phyloP scores from a whole-genome alignment of 208 protist genomes.

The Wallacemonas sp. region DNA sequence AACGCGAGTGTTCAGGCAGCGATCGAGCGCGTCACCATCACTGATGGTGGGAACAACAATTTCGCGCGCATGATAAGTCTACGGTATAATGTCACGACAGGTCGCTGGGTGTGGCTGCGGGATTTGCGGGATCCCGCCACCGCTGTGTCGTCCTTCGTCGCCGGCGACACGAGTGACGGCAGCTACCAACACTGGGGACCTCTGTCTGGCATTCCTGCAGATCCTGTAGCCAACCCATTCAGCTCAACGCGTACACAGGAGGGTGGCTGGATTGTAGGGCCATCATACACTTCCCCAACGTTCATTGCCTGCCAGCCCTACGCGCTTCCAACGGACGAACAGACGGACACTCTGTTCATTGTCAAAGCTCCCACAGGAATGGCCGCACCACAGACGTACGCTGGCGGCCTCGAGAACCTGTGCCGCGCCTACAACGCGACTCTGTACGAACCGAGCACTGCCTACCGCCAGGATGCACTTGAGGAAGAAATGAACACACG shows the following conservation, averaged over 20 bases:
- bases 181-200: constrained; percentile 5
- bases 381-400: neutral
- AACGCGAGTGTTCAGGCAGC: constrained; percentile 12
- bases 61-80: neutral
- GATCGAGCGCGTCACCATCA: neutral
- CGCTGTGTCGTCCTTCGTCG: constrained; percentile 2
- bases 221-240: neutral
- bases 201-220: neutral
- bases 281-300: neutral
- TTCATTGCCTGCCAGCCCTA: neutral
- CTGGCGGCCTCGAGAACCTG: neutral
- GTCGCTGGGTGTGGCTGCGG: neutral
- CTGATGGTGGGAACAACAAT: neutral
- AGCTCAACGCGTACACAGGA: neutral
- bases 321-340: neutral
- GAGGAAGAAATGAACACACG: neutral
- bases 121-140: neutral
- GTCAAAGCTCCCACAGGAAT: neutral
- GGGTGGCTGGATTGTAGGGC: neutral
- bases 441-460: neutral
- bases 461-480: neutral
- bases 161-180: constrained; percentile 7
- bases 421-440: neutral
- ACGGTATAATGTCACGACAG: neutral
- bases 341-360: neutral